Evolutionary conservation across 106 monocot genomes (phyloP).

Genomic region (Allium cepa): DNA sequence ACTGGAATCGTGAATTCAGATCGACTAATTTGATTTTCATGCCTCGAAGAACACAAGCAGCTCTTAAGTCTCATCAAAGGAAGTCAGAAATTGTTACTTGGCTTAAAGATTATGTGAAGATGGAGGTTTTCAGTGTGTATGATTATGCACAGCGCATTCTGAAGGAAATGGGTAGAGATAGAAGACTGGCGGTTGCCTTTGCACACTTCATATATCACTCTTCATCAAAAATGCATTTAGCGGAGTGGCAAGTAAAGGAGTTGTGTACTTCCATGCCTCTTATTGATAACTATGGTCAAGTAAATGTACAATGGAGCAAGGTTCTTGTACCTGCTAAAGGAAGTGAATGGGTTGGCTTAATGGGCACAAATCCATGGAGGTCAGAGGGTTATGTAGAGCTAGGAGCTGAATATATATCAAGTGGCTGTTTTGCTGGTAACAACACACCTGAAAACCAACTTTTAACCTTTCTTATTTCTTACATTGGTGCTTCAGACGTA

Average conservation of each 20-base stretch:
- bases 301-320: neutral
- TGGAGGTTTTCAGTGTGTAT: slow-evolving; percentile 11
- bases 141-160: slow-evolving; percentile 9
- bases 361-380: slow-evolving; percentile 68
- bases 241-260: neutral
- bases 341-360: slow-evolving; percentile 42
- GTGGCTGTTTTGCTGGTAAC: slow-evolving; percentile 20
- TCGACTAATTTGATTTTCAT: slow-evolving; percentile 12
- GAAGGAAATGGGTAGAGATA: slow-evolving; percentile 4
- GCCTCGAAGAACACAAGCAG: slow-evolving; percentile 19
- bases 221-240: neutral
- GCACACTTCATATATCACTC: slow-evolving; percentile 52
- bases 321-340: slow-evolving; percentile 47
- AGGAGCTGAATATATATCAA: slow-evolving; percentile 22
- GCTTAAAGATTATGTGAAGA: slow-evolving; percentile 12
- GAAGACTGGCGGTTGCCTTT: slow-evolving; percentile 21
- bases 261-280: slow-evolving; percentile 28
- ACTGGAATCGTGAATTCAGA: slow-evolving; percentile 26
- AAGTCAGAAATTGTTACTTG: slow-evolving; percentile 14
- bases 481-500: slow-evolving; percentile 25
- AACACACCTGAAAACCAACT: slow-evolving; percentile 21
- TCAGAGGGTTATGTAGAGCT: slow-evolving; percentile 30
- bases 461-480: slow-evolving; percentile 20
- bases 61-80: slow-evolving; percentile 2
- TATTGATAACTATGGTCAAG: slow-evolving; percentile 38